These are phyloP conservation scores for Eucalyptus camaldulensis DNA, from an alignment of 345 rosid genomes.

Conservation along the genomic window DNA sequence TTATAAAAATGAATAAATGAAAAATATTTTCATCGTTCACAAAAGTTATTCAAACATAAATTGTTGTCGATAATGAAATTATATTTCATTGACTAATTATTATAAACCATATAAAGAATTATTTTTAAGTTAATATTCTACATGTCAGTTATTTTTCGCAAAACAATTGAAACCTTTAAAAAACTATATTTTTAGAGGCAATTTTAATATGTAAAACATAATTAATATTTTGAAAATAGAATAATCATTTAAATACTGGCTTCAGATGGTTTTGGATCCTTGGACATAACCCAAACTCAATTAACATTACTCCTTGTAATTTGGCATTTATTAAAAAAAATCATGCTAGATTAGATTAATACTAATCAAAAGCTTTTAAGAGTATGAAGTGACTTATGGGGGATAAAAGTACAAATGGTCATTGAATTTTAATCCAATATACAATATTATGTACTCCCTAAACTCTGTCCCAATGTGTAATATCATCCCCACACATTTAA, in stretches of 20 bases:
- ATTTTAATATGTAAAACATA: too few species aligned
- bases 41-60: rapidly evolving
- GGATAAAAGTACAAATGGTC: background rate
- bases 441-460: background rate
- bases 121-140: rapidly evolving
- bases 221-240: too few species aligned
- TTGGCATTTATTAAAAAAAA: background rate
- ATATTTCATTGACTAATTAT: background rate
- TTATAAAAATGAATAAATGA: rapidly evolving
- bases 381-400: background rate
- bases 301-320: background rate
- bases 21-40: background rate
- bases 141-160: rapidly evolving
- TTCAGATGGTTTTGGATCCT: background rate
- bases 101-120: too few species aligned
- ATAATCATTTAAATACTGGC: too few species aligned
- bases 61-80: background rate
- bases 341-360: background rate
- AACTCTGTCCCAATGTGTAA: rapidly evolving
- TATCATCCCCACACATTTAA: background rate
- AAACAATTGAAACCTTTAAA: too few species aligned
- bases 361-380: background rate
- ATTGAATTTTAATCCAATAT: background rate
- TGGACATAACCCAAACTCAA: background rate
- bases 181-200: too few species aligned